phyloP scores from a whole-genome alignment of 768 basidiomycete genomes.

The Leccinum variicolor region DNA sequence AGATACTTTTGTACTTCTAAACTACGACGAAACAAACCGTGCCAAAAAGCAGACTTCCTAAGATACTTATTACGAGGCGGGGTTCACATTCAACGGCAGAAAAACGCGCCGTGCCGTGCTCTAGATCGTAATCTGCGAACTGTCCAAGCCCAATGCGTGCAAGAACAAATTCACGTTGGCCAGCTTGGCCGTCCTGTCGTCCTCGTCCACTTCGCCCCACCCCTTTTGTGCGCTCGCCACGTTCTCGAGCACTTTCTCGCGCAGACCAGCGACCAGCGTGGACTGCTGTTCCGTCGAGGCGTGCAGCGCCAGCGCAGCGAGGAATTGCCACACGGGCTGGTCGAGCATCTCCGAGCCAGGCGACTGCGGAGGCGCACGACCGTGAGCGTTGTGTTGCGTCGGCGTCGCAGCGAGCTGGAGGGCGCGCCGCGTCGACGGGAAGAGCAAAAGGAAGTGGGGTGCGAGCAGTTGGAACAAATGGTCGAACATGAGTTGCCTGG shows the following conservation, averaged over 20 bases:
- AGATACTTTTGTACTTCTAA: constrained; percentile 21
- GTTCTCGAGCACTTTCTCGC: constrained; percentile 93
- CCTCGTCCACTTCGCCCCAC: constrained; percentile 62
- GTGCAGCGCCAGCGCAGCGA: constrained; percentile 84
- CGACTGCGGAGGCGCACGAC: constrained; percentile 66
- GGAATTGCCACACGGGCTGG: constrained; percentile 93
- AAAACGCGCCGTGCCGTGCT: neutral
- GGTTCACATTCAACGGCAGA: too few relatives aligned
- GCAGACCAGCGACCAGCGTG: constrained; percentile 74
- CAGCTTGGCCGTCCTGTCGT: constrained; percentile 72
- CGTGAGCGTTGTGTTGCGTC: constrained; percentile 34
- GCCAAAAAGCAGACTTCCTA: constrained; percentile 6
- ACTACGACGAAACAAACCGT: constrained; percentile 1
- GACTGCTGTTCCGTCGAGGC: constrained; percentile 87
- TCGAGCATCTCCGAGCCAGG: constrained; percentile 60
- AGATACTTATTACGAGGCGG: neutral
- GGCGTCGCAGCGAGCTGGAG: constrained; percentile 37
- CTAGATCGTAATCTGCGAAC: constrained; percentile 64
- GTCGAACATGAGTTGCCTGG: constrained; percentile 85
- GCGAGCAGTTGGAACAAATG: constrained; percentile 79
- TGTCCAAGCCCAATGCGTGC: constrained; percentile 71
- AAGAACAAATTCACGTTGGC: constrained; percentile 92
- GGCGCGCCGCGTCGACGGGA: constrained; percentile 82
- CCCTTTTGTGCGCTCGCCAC: constrained; percentile 77
- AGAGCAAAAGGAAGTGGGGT: constrained; percentile 73